Evolutionary conservation across 345 rosid species (phyloP).

Genomic region (Camelina hispida): DNA sequence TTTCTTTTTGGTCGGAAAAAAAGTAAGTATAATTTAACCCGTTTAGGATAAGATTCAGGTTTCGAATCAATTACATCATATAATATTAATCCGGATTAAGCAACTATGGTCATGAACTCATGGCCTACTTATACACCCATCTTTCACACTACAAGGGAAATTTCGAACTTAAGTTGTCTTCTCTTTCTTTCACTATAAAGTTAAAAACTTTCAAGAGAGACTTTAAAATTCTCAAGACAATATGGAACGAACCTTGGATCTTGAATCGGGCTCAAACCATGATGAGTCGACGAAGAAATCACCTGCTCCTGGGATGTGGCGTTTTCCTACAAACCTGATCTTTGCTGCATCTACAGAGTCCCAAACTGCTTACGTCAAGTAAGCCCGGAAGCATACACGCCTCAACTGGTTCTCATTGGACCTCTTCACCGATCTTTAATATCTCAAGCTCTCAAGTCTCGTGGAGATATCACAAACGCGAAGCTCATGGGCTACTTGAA

Average conservation of each 20-base stretch:
- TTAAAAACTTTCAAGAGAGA: no score
- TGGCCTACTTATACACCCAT: no score
- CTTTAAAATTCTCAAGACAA: not conserved
- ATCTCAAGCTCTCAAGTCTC: not conserved
- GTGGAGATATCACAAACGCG: not conserved
- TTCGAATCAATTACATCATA: no score
- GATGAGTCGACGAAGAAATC: not conserved
- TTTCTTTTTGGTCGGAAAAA: no score
- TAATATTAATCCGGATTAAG: no score
- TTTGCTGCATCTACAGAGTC: conserved; percentile 32
- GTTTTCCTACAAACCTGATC: not conserved
- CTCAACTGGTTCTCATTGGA: conserved; percentile 4
- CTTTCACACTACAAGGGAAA: no score
- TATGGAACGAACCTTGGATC: not conserved
- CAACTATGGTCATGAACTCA: no score
- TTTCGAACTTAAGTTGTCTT: no score
- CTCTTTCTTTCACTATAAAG: no score
- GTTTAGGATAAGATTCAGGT: no score
- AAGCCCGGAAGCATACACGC: conserved; percentile 24
- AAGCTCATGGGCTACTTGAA: conserved; percentile 15
- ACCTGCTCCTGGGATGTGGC: conserved; percentile 17
- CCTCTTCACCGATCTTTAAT: conserved; percentile 28
- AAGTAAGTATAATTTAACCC: no score
- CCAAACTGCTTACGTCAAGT: not conserved
- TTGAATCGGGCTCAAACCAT: not conserved